Conservation (phyloP, 192 early-diverging fungal species). For the Gryganskiella cystojenkinii region DNA sequence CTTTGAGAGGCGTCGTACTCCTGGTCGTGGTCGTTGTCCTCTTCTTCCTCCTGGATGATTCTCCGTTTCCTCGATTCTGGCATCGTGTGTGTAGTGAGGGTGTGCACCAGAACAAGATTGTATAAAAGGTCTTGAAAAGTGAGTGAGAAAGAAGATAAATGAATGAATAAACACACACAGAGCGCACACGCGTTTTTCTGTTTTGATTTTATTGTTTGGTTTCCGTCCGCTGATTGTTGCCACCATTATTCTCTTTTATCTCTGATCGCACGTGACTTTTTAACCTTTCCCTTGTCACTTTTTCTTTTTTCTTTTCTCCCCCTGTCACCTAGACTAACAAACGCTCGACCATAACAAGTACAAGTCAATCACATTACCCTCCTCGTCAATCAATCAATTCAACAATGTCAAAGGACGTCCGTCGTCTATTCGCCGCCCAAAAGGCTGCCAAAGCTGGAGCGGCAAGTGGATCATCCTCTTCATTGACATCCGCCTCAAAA, state of each 20-base stretch:
- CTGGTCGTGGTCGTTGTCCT: slow-evolving; percentile 16
- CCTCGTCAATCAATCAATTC: neutral
- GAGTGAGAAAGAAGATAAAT: neutral
- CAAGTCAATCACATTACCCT: too few relatives aligned
- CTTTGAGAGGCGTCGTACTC: neutral
- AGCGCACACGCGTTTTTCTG: neutral
- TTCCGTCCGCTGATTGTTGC: neutral
- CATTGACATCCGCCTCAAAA: slow-evolving; percentile 17
- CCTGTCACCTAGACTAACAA: too few relatives aligned
- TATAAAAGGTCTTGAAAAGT: neutral
- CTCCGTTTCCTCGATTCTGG: slow-evolving; percentile 37
- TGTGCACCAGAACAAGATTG: neutral
- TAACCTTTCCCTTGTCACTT: neutral
- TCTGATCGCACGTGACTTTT: neutral
- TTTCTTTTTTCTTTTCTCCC: slow-evolving; percentile 1
- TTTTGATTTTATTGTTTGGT: neutral
- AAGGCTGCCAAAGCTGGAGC: slow-evolving; percentile 39
- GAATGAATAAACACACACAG: neutral
- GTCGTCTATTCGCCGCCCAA: slow-evolving; percentile 46
- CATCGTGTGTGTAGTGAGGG: slow-evolving; percentile 7
- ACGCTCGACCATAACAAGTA: too few relatives aligned
- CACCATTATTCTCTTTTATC: neutral
- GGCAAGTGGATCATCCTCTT: neutral
- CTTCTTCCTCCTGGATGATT: slow-evolving; percentile 40
- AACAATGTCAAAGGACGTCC: slow-evolving; percentile 49